Conservation (phyloP, 345 rosid genomes). For the Aquilaria yunnanensis region DNA sequence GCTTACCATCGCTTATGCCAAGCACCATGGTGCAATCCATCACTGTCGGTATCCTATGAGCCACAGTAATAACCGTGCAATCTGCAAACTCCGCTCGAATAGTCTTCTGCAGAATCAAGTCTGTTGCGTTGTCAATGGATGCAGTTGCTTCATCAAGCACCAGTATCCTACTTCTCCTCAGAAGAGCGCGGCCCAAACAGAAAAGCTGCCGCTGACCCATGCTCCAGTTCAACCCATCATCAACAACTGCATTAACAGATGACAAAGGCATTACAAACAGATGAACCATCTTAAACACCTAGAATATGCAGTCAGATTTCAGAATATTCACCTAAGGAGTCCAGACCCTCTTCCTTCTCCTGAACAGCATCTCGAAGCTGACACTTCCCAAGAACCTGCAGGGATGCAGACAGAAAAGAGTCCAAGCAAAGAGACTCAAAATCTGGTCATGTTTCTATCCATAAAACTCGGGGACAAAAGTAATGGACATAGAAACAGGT, state of each 20-base stretch:
- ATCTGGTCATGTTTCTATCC: neutral
- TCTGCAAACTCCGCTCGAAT: slow-evolving; percentile 70
- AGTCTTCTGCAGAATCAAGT: slow-evolving; percentile 75
- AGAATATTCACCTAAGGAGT: slow-evolving; percentile 52
- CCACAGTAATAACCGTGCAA: slow-evolving; percentile 85
- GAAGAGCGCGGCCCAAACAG: slow-evolving; percentile 86
- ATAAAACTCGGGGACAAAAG: neutral
- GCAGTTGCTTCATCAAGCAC: slow-evolving; percentile 98
- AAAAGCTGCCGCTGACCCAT: slow-evolving; percentile 93
- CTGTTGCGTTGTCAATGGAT: slow-evolving; percentile 90
- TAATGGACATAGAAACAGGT: neutral
- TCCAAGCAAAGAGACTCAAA: neutral
- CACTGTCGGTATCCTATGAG: slow-evolving; percentile 91
- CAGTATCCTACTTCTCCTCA: slow-evolving; percentile 74
- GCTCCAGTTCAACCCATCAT: slow-evolving; percentile 96
- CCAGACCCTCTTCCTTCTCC: slow-evolving; percentile 70
- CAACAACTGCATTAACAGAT: slow-evolving; percentile 44
- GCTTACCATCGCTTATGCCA: slow-evolving; percentile 76
- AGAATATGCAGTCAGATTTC: neutral
- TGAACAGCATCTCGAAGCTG: slow-evolving; percentile 74
- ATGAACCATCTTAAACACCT: neutral
- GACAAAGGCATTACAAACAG: neutral
- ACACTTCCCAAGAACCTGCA: slow-evolving; percentile 78
- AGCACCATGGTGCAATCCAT: slow-evolving; percentile 98
- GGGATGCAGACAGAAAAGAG: neutral